These are phyloP conservation scores for Macrophomina pseudophaseolina DNA, from an alignment of 2,329 filamentous ascomycete species.

Conservation along the genomic window DNA sequence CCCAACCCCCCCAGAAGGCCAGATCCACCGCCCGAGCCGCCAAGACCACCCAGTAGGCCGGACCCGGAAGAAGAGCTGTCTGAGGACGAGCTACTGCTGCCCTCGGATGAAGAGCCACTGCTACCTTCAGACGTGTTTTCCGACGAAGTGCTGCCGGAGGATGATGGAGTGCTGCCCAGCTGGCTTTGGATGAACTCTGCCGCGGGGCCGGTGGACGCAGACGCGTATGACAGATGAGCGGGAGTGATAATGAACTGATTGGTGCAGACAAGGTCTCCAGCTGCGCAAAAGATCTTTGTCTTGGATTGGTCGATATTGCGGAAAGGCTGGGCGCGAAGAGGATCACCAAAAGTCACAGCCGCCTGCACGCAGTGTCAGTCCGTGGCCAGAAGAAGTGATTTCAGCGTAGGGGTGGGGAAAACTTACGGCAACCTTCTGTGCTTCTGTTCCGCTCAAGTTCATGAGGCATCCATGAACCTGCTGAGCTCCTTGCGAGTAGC, in stretches of 20 bases:
- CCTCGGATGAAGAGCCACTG: slow-evolving; percentile 63
- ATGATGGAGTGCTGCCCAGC: background rate
- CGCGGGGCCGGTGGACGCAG: background rate
- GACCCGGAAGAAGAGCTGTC: slow-evolving; percentile 71
- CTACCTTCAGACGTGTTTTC: slow-evolving; percentile 68
- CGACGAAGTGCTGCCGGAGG: slow-evolving; percentile 59
- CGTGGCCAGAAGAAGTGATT: background rate
- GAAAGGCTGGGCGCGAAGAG: slow-evolving; percentile 35
- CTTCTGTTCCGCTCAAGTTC: background rate
- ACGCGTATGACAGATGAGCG: slow-evolving; percentile 17
- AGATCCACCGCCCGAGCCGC: slow-evolving; percentile 72
- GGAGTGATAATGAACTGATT: slow-evolving; percentile 17
- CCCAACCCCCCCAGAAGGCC: background rate
- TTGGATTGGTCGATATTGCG: background rate
- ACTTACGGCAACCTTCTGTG: slow-evolving; percentile 11
- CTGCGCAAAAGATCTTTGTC: slow-evolving; percentile 24
- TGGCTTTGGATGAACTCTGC: slow-evolving; percentile 18
- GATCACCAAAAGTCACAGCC: slow-evolving; percentile 46
- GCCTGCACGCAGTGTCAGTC: slow-evolving; percentile 13
- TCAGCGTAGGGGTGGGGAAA: background rate
- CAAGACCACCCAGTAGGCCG: slow-evolving; percentile 77
- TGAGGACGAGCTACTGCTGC: slow-evolving; percentile 76
- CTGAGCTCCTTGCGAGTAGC: slow-evolving; percentile 48
- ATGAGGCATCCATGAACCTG: slow-evolving; percentile 35
- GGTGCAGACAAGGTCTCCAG: slow-evolving; percentile 12